Conservation (phyloP, 139 green algal species). For the Volvox reticuliferus region DNA sequence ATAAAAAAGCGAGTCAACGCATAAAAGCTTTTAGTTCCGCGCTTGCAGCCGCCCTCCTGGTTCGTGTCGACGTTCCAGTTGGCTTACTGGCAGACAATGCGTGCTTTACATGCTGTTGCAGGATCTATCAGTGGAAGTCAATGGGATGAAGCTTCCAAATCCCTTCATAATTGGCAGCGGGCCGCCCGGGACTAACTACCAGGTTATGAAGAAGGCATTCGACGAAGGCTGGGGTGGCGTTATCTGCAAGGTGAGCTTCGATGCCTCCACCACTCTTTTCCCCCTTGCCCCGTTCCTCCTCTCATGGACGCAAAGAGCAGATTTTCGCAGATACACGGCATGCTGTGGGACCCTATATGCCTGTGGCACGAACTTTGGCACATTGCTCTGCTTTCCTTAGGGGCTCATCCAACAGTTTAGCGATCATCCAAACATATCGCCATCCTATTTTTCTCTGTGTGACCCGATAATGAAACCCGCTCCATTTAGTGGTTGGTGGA, state of each 20-base stretch:
- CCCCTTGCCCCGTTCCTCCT: no score
- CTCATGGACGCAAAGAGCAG: no score
- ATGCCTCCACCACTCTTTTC: not conserved
- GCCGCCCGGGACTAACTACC: constrained; percentile 95
- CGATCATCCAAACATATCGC: no score
- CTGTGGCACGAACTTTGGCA: no score
- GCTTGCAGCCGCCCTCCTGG: not conserved
- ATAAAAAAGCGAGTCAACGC: not conserved
- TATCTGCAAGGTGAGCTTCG: constrained; percentile 85
- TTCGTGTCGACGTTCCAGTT: not conserved
- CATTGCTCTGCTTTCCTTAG: no score
- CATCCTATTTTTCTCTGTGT: no score
- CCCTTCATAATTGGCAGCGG: constrained; percentile 96
- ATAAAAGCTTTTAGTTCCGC: not conserved
- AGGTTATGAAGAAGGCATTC: constrained; percentile 85
- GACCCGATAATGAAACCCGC: no score
- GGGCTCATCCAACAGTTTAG: no score
- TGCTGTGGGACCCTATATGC: no score
- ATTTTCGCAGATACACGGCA: no score
- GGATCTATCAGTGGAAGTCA: constrained; percentile 67
- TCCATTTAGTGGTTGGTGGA: no score
- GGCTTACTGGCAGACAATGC: no score
- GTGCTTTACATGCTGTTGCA: not conserved
- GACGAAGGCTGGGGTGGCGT: constrained; percentile 98
- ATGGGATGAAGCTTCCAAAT: constrained; percentile 96